Base-by-base conservation (phyloP, 305 asterid genomes). In the Fraxinus latifolia region DNA sequence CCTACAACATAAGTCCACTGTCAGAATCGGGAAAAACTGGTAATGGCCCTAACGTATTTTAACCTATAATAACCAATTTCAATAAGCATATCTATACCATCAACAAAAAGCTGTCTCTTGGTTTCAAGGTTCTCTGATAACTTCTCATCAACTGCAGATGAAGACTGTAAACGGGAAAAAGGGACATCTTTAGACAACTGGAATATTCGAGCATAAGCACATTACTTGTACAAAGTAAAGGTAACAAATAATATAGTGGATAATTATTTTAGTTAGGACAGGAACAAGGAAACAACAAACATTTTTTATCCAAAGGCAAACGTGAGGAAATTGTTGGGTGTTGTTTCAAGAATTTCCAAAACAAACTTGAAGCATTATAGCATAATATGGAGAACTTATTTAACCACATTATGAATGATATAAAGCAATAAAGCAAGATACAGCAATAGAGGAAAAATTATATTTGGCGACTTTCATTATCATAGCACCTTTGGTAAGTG, bases 81-180 rank as follows among this genome's bases (percentile, higher is more conserved):
- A 58, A 25, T 12, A 39, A 58, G 72, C 70, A 50, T 31, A 36
- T 72, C 31, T 79, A 71, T 89, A 88, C 91, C 88, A 14, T 84
- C 82, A 21, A 17, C 81, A 62, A 82, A 55, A 77, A 47, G 86
- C 65, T 78, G 87, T 60, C 50, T 62, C 77, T 81, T 67, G 58
- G 81, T 9, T 77, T 50, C 25, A 27, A 79, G 53, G 62, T 79
- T 75, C 76, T 4, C 74, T 12, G 81, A 39, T 79, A 77, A 67
- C 81, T 84, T 85, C 86, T 82, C 89, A 2, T 15, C 82, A 81
- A 86, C 85, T 80, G 87, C 86, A 86, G 77, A 65, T 33, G 89
- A 34, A 76, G 87, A 77, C 94, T 91, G 77, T 60, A 82, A 70
- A 80, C 12, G 73, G 65, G 65, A 84, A 83, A 71, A 78, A 79